Evolutionary conservation across 192 early-diverging fungal genomes (phyloP), one percentile per base, ranked within the genome.

Genomic region (Entomortierella beljakovae): DNA sequence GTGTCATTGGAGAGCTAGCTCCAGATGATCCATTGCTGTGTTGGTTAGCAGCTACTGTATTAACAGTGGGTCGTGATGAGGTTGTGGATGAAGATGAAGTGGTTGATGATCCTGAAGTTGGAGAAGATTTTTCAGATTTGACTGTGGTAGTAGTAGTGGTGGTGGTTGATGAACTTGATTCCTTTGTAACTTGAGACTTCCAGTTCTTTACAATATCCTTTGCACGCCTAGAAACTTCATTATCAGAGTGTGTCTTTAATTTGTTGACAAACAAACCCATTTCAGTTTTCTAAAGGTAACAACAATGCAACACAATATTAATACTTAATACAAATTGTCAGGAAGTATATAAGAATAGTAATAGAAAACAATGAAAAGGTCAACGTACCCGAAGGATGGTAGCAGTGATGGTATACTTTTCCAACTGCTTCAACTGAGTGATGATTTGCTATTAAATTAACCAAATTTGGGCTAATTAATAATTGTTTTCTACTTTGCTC

Each of bases 131-230:
- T 13, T 57, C 51, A n/a, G 49, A 16, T 49, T 65, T 64, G 46
- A 79, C 63, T 6, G 71, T 68, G 37, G 72, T 74, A 6, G 73
- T 67, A 37, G 71, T 81, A n/a, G 79, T 79, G 11, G 85, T 80
- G 18, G 81, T 82, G 38, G 50, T 52, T 2, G 66, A 59, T 46
- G 43, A n/a, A 29, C 56, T 3, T n/a, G 51, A 42, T 22, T 71
- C 76, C 16, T 52, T 71, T 23, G 68, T 81, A 77, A 90, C 85
- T 56, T 95, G 93, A 28, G 86, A 83, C 81, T 95, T 96, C 96
- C 96, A 97, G 51, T 92, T 93, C 66, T 85, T 84, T 4, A 96
- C 90, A 46, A 94, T 84, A 42, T 84, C 88, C 67, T 92, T 94
- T 3, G 92, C 89, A 40, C 85, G 57, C 25, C 68, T 77, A 0